These are phyloP conservation scores for Lanmaoa rubissima DNA, from an alignment of 768 basidiomycete species.

Conservation along the genomic window DNA sequence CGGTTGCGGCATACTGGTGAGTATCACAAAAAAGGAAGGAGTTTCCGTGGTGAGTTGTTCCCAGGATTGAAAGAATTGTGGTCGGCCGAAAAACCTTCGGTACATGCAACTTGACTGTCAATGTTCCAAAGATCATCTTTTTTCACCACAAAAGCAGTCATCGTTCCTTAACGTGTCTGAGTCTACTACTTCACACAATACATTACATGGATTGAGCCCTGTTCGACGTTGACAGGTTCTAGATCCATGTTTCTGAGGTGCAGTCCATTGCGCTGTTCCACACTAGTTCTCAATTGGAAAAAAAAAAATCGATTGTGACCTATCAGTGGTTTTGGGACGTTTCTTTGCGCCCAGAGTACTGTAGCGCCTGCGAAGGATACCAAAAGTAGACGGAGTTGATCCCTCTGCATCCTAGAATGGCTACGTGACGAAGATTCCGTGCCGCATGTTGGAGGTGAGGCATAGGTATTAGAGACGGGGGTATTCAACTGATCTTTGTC, in stretches of 20 bases:
- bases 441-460: constrained; percentile 23
- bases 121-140: not conserved
- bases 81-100: too few species aligned
- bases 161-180: not conserved
- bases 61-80: too few species aligned
- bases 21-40: too few species aligned
- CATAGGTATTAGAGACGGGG: not conserved
- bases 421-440: not conserved
- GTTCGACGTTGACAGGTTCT: not conserved
- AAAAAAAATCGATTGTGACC: too few species aligned
- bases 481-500: not conserved
- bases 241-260: not conserved
- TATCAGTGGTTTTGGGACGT: not conserved
- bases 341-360: not conserved
- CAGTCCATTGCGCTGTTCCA: not conserved
- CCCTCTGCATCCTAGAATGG: constrained; percentile 4
- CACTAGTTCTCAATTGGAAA: not conserved
- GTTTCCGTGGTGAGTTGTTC: too few species aligned
- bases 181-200: not conserved
- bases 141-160: not conserved
- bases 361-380: constrained; percentile 1
- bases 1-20: too few species aligned
- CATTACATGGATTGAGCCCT: not conserved
- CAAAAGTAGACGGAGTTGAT: constrained; percentile 17
- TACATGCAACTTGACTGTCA: too few species aligned